These are phyloP conservation scores for Coriolopsis trogii DNA, from an alignment of 1,284 basidiomycete genomes.

Conservation along the genomic window DNA sequence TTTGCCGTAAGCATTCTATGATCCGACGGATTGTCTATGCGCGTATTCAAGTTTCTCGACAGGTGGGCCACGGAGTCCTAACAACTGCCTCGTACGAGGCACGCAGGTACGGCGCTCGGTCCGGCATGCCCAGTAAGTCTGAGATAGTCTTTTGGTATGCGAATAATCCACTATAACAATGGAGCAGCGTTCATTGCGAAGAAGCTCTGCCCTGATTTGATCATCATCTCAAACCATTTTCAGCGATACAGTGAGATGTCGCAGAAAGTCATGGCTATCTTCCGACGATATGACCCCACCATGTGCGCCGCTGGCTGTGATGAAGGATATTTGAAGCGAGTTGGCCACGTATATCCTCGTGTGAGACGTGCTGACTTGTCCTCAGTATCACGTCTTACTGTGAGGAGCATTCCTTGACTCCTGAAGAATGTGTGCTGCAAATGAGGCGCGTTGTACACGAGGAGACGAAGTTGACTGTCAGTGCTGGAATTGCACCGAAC, in stretches of 20 bases:
- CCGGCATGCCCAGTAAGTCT: slow-evolving; percentile 84
- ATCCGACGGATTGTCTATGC: too few species aligned
- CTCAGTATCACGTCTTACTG: slow-evolving; percentile 80
- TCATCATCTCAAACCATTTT: slow-evolving; percentile 69
- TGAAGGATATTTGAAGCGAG: slow-evolving; percentile 88
- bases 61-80: slow-evolving; percentile 80
- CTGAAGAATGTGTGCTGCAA: slow-evolving; percentile 76
- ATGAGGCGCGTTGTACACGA: slow-evolving; percentile 74
- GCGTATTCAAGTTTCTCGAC: background rate
- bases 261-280: slow-evolving; percentile 64
- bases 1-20: slow-evolving; percentile 70
- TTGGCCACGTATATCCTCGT: slow-evolving; percentile 5
- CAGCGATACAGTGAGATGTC: slow-evolving; percentile 77
- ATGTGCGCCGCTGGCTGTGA: slow-evolving; percentile 85
- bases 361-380: background rate
- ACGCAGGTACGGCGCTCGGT: slow-evolving; percentile 84
- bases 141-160: too few species aligned
- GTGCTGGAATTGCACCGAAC: slow-evolving; percentile 91
- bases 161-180: too few species aligned
- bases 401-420: slow-evolving; percentile 60
- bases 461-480: slow-evolving; percentile 87
- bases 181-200: slow-evolving; percentile 83
- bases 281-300: slow-evolving; percentile 79
- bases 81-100: slow-evolving; percentile 93
- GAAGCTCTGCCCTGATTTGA: slow-evolving; percentile 92